phyloP scores from a whole-genome alignment of 805 yeast genomes.

The Metschnikowia anglica region DNA sequence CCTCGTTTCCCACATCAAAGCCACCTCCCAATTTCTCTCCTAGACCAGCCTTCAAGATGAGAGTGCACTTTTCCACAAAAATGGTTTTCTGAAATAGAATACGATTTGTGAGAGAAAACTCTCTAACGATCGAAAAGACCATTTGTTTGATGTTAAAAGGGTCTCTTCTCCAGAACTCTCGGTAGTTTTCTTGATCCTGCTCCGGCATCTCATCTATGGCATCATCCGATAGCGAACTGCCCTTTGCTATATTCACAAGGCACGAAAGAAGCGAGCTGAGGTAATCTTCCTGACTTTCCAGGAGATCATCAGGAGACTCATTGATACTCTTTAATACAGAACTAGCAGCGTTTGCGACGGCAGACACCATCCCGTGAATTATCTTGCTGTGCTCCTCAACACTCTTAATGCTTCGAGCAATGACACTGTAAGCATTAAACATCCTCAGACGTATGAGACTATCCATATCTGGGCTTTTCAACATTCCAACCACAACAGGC shows the following conservation, averaged over 20 bases:
- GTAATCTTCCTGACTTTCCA: conserved; percentile 42
- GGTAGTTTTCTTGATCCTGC: conserved; percentile 26
- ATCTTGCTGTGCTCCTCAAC: conserved; percentile 36
- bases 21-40: conserved; percentile 65
- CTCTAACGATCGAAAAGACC: conserved; percentile 41
- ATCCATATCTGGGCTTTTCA: conserved; percentile 40
- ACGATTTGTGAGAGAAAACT: conserved; percentile 41
- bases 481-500: conserved; percentile 46
- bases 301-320: conserved; percentile 14
- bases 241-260: conserved; percentile 69
- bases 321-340: conserved; percentile 8
- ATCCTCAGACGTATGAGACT: conserved; percentile 56
- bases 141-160: conserved; percentile 44
- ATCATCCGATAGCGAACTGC: conserved; percentile 59
- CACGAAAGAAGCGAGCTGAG: conserved; percentile 58
- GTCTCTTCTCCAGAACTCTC: conserved; percentile 50
- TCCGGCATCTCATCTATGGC: conserved; percentile 39
- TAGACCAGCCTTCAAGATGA: conserved; percentile 62
- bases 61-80: conserved; percentile 62
- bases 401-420: conserved; percentile 53
- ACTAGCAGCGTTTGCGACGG: conserved; percentile 20
- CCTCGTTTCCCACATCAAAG: conserved; percentile 46
- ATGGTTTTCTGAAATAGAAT: conserved; percentile 43
- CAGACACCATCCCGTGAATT: conserved; percentile 22
- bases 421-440: conserved; percentile 60